phyloP scores from a whole-genome alignment of 2,329 filamentous ascomycete genomes.

The Berkeleyomyces basicola region DNA sequence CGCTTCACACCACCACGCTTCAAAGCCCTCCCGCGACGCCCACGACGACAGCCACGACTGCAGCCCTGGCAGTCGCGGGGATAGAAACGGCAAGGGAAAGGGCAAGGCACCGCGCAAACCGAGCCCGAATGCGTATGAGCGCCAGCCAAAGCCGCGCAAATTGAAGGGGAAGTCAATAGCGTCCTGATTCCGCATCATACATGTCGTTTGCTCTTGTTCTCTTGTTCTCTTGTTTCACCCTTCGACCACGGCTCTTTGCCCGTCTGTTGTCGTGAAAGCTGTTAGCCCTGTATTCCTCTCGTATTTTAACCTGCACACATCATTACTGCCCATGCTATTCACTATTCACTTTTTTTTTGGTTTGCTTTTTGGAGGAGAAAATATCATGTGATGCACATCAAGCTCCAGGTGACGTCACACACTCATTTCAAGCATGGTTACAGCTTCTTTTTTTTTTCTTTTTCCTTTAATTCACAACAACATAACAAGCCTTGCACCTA shows the following conservation, averaged over 20 bases:
- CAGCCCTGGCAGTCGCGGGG: slow-evolving; percentile 19
- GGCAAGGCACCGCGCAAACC: slow-evolving; percentile 30
- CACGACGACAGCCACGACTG: slow-evolving; percentile 1
- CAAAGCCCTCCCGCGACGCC: slow-evolving; percentile 13
- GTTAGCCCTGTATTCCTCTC: too few species aligned
- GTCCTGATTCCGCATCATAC: neutral
- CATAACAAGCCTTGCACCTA: too few species aligned
- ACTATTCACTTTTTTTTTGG: too few species aligned
- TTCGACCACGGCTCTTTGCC: neutral
- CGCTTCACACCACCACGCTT: slow-evolving; percentile 1
- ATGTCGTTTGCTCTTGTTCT: neutral
- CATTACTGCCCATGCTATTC: too few species aligned
- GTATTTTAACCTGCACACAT: too few species aligned
- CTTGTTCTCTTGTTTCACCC: neutral
- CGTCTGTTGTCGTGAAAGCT: too few species aligned
- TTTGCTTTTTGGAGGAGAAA: too few species aligned
- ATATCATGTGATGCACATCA: too few species aligned
- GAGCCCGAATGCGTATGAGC: slow-evolving; percentile 72
- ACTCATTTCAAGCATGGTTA: too few species aligned
- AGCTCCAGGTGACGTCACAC: too few species aligned
- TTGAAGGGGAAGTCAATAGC: neutral
- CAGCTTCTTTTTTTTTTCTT: neutral
- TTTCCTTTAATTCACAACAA: neutral
- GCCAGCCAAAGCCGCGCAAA: slow-evolving; percentile 30
- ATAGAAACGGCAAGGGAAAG: slow-evolving; percentile 25